Evolutionary conservation across 1,139 yeast species (phyloP).

Genomic region (Suhomyces maxii): DNA sequence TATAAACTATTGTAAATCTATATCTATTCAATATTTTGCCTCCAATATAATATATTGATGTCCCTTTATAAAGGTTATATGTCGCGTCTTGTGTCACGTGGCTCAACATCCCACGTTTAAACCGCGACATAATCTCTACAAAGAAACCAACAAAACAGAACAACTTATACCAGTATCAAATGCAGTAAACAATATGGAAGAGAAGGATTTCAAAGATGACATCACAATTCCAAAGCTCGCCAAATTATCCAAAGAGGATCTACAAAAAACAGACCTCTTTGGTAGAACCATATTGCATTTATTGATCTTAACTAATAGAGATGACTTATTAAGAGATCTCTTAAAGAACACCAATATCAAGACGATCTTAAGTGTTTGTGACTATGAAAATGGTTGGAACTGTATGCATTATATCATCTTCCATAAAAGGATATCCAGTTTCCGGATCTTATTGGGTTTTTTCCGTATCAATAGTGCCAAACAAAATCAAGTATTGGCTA

Average conservation of each 20-base stretch:
- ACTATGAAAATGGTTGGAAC: conserved; percentile 83
- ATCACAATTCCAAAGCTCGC: conserved; percentile 16
- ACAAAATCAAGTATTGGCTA: conserved; percentile 18
- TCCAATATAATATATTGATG: too few species aligned
- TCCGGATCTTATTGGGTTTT: conserved; percentile 48
- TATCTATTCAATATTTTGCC: too few species aligned
- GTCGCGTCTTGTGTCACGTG: conserved; percentile 1
- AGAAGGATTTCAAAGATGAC: conserved; percentile 1
- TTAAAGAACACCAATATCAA: conserved; percentile 47
- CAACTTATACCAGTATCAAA: conserved; percentile 1
- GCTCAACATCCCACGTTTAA: conserved; percentile 5
- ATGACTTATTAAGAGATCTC: conserved; percentile 46
- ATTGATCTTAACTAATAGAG: conserved; percentile 52
- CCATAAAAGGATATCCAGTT: conserved; percentile 58
- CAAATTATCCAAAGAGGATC: conserved; percentile 40
- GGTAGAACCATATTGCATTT: conserved; percentile 72
- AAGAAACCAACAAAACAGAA: not conserved
- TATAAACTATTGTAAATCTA: not conserved
- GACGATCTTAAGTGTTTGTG: conserved; percentile 44
- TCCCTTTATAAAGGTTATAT: too few species aligned
- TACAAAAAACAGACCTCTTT: conserved; percentile 61
- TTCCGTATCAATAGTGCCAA: conserved; percentile 17
- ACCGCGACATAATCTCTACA: not conserved
- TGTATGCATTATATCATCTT: conserved; percentile 70
- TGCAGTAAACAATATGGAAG: conserved; percentile 11